Percentiles rank a stretch among this genome's conserved stretches.
These are phyloP conservation scores for Phytophthora hibernalis DNA, from an alignment of 352 stramenopile species.

Conservation along the genomic window DNA sequence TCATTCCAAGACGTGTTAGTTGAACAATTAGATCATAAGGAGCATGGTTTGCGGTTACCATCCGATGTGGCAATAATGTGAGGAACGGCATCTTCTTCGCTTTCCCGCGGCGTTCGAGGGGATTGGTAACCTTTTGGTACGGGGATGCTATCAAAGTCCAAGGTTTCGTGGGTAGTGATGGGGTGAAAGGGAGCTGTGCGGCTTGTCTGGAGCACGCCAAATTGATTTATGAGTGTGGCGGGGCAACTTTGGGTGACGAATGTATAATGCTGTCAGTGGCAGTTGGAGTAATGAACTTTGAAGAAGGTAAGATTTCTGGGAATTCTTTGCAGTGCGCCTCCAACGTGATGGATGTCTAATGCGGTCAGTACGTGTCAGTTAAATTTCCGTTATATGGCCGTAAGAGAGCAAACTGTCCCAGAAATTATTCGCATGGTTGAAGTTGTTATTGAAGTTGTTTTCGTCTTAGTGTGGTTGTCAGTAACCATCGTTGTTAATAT, in stretches of 20 bases:
- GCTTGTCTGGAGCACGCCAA: neutral
- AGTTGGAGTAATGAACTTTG: too few relatives aligned
- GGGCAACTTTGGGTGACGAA: neutral
- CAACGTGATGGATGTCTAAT: too few relatives aligned
- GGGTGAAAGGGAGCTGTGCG: too few relatives aligned
- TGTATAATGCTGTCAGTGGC: too few relatives aligned
- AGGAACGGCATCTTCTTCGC: neutral
- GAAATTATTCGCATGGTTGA: too few relatives aligned
- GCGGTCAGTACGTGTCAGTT: too few relatives aligned
- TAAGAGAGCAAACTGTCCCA: too few relatives aligned
- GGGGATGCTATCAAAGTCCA: neutral
- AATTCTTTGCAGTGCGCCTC: too few relatives aligned
- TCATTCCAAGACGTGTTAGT: neutral
- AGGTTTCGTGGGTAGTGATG: neutral
- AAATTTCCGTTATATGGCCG: too few relatives aligned
- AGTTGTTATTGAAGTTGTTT: too few relatives aligned
- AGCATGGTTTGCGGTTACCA: neutral
- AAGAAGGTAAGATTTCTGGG: too few relatives aligned
- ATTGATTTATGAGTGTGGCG: neutral
- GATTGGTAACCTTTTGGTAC: neutral
- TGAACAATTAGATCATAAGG: neutral
- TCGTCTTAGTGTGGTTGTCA: neutral
- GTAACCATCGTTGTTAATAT: neutral
- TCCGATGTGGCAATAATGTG: neutral
- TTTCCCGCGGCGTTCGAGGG: neutral